Conservation (phyloP, 306 rosid genomes). For the Comarum palustre region DNA sequence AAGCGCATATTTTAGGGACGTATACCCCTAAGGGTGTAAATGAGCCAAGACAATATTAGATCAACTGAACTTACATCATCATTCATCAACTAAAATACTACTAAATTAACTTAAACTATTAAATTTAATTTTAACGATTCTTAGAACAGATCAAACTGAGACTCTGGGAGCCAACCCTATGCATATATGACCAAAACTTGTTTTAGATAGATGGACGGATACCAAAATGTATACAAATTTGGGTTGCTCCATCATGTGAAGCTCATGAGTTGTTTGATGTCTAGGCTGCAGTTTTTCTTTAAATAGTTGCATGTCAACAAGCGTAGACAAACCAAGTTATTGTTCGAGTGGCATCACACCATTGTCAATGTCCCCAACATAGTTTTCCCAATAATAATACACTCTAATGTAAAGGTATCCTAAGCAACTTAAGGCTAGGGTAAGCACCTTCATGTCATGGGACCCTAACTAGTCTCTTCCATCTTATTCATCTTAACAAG, state of each 20-base stretch:
- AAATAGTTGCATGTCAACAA: conserved; percentile 9
- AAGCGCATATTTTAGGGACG: no score
- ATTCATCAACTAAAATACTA: no score
- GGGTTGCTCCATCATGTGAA: not conserved
- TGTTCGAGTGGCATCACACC: not conserved
- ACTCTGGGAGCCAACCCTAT: no score
- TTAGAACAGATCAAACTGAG: no score
- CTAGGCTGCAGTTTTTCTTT: conserved; percentile 9
- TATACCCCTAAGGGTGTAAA: no score
- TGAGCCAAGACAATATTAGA: no score
- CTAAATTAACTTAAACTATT: no score
- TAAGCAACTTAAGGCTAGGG: not conserved
- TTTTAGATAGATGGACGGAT: not conserved
- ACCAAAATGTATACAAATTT: conserved; percentile 6
- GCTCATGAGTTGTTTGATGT: conserved; percentile 28
- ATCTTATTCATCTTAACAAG: not conserved
- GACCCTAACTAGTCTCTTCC: not conserved
- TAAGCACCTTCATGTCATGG: not conserved
- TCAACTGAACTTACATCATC: no score
- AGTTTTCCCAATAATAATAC: not conserved
- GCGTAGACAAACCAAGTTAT: conserved; percentile 16
- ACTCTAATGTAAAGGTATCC: conserved; percentile 3
- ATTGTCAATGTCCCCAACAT: conserved; percentile 18
- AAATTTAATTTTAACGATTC: no score
- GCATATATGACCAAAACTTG: not conserved